Evolutionary conservation across 1,284 basidiomycete genomes (phyloP).

Genomic region (Taiwanofungus camphoratus): DNA sequence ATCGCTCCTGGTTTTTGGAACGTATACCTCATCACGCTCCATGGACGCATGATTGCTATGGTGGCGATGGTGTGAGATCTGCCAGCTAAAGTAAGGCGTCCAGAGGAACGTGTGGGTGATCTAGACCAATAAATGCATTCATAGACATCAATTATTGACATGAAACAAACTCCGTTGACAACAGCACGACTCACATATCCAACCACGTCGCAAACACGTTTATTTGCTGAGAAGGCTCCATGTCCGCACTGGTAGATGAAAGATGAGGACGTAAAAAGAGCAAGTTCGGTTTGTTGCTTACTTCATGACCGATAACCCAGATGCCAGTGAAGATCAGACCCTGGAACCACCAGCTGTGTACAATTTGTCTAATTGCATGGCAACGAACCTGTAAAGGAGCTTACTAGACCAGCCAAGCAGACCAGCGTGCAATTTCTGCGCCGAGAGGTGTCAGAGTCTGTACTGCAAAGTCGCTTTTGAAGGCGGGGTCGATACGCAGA

Average conservation of each 20-base stretch:
- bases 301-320: slow-evolving; percentile 62
- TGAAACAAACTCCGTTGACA: not conserved
- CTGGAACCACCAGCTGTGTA: slow-evolving; percentile 54
- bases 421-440: slow-evolving; percentile 36
- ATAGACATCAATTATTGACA: slow-evolving; percentile 1
- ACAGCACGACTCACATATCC: slow-evolving; percentile 22
- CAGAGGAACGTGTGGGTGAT: slow-evolving; percentile 28
- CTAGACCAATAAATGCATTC: slow-evolving; percentile 11
- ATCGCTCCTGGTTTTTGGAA: slow-evolving; percentile 49
- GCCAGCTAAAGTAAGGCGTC: slow-evolving; percentile 38
- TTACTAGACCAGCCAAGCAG: slow-evolving; percentile 34
- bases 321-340: slow-evolving; percentile 53
- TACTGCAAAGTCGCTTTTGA: slow-evolving; percentile 23
- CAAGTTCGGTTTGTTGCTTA: slow-evolving; percentile 14
- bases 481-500: slow-evolving; percentile 42
- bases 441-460: slow-evolving; percentile 29
- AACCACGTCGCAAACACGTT: slow-evolving; percentile 21
- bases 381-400: slow-evolving; percentile 1
- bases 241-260: slow-evolving; percentile 25
- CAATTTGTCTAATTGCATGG: not conserved
- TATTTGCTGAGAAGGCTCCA: slow-evolving; percentile 24
- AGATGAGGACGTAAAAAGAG: not conserved
- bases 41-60: slow-evolving; percentile 33
- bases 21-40: slow-evolving; percentile 59
- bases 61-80: slow-evolving; percentile 35